phyloP scores from a whole-genome alignment of 306 rosid genomes.

The Pterocarpus santalinus region DNA sequence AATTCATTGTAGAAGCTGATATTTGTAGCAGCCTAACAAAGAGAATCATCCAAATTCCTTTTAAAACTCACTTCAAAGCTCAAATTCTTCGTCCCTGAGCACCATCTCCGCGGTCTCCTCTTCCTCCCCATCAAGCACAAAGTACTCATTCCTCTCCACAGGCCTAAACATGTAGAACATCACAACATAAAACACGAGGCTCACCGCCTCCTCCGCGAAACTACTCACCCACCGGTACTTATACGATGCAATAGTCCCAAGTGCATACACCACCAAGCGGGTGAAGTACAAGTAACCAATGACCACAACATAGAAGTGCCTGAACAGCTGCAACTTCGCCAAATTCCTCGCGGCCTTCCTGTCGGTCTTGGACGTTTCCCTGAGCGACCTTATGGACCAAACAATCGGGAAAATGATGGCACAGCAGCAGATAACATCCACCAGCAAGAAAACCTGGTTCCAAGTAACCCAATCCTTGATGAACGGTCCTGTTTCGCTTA shows the following conservation, averaged over 20 bases:
- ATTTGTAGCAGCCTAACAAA: neutral
- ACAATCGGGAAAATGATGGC: conserved; percentile 92
- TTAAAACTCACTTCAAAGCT: conserved; percentile 59
- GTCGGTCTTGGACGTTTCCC: conserved; percentile 94
- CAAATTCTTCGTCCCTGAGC: conserved; percentile 82
- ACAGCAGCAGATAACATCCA: conserved; percentile 86
- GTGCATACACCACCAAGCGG: conserved; percentile 80
- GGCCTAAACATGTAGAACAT: conserved; percentile 96
- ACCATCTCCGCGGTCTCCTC: conserved; percentile 93
- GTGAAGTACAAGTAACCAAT: conserved; percentile 89
- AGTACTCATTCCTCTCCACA: conserved; percentile 75
- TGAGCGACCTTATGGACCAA: conserved; percentile 82
- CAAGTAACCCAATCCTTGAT: conserved; percentile 90
- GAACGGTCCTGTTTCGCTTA: conserved; percentile 89
- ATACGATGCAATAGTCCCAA: conserved; percentile 81
- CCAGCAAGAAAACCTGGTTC: conserved; percentile 89
- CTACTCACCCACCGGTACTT: conserved; percentile 93
- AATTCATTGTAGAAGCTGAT: conserved; percentile 38
- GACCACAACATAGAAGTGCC: conserved; percentile 87
- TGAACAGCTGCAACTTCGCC: conserved; percentile 81
- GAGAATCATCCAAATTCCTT: neutral
- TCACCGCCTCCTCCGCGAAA: conserved; percentile 85
- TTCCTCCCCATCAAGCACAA: conserved; percentile 83
- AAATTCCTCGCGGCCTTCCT: conserved; percentile 87
- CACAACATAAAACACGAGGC: conserved; percentile 69